Conservation (phyloP, 768 basidiomycete genomes). For the Xerocomellus amylosporus region DNA sequence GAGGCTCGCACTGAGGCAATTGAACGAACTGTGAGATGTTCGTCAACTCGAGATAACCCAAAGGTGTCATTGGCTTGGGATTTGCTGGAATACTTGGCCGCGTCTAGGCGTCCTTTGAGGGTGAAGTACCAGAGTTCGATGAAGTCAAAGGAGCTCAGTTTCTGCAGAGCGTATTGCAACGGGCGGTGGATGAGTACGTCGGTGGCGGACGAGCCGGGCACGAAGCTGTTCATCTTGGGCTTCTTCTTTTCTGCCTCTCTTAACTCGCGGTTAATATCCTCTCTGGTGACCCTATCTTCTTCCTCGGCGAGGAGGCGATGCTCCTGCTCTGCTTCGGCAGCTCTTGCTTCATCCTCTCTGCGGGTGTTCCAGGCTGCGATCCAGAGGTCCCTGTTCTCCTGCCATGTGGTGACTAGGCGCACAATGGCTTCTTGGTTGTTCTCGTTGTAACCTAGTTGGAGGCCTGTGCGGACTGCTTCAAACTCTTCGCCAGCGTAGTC, state of each 20-base stretch:
- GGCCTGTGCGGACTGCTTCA: too few relatives aligned
- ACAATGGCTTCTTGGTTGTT: too few relatives aligned
- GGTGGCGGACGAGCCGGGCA: rapidly evolving
- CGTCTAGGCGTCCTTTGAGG: background rate
- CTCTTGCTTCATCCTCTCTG: too few relatives aligned
- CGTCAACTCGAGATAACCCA: background rate
- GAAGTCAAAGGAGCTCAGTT: background rate
- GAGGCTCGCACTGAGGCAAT: background rate
- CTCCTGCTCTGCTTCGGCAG: too few relatives aligned
- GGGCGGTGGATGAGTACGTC: background rate
- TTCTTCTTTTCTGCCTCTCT: background rate
- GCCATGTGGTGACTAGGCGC: too few relatives aligned
- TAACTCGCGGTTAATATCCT: too few relatives aligned
- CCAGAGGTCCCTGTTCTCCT: too few relatives aligned
- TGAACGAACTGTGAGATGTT: background rate
- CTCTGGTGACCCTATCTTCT: too few relatives aligned
- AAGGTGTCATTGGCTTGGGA: background rate
- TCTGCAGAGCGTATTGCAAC: background rate
- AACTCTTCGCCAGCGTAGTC: too few relatives aligned
- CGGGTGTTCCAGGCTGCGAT: too few relatives aligned
- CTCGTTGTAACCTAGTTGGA: too few relatives aligned
- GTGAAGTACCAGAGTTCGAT: background rate
- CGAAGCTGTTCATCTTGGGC: background rate
- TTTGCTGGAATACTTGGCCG: background rate
- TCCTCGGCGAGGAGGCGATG: too few relatives aligned